These are phyloP conservation scores for Talaromyces sp. DNA, from an alignment of 2,329 filamentous ascomycete genomes.

Conservation along the genomic window DNA sequence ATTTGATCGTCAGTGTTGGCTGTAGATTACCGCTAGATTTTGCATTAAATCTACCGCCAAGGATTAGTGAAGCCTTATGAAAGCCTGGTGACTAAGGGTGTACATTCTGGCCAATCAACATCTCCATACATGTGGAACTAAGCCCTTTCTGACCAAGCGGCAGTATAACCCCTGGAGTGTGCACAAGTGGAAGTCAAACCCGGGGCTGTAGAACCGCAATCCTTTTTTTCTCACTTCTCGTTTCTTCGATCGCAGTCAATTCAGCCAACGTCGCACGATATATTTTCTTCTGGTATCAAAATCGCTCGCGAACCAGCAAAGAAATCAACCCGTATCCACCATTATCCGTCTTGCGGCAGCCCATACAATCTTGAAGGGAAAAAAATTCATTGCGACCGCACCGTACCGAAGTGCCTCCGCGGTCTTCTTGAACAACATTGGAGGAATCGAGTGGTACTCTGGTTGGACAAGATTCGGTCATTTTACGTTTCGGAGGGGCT, in stretches of 20 bases:
- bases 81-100: background rate
- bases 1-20: background rate
- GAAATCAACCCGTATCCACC: too few relatives aligned
- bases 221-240: background rate
- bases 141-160: slow-evolving; percentile 7
- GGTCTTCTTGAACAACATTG: background rate
- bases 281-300: background rate
- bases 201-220: background rate
- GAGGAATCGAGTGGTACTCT: background rate
- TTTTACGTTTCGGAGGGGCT: background rate
- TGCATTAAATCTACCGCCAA: background rate
- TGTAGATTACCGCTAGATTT: background rate
- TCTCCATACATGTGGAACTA: background rate
- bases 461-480: background rate
- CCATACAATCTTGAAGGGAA: background rate
- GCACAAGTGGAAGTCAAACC: background rate
- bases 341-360: background rate
- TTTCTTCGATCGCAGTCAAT: background rate
- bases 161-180: slow-evolving; percentile 5
- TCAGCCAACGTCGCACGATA: background rate
- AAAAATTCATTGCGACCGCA: background rate
- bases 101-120: background rate
- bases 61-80: background rate
- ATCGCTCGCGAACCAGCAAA: too few relatives aligned
- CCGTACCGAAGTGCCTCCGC: background rate